Conservation (phyloP, 2,329 filamentous ascomycete genomes). For the Sodiomyces alkalinus region DNA sequence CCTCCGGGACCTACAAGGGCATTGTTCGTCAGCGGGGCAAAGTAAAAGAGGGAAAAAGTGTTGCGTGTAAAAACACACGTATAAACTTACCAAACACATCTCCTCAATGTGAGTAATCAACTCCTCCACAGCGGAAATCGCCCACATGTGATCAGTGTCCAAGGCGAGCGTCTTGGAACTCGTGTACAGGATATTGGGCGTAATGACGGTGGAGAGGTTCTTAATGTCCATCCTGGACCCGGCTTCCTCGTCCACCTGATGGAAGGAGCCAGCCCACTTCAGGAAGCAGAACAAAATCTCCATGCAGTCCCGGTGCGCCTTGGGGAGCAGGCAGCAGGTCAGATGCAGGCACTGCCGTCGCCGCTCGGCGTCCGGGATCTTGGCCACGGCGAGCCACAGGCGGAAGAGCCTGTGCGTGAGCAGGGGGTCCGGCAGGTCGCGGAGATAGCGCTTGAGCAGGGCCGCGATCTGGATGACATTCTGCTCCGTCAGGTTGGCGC, state of each 20-base stretch:
- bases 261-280: constrained; percentile 95
- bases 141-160: constrained; percentile 79
- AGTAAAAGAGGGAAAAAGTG: too few relatives aligned
- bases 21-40: constrained; percentile 7
- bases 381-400: constrained; percentile 80
- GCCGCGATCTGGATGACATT: constrained; percentile 89
- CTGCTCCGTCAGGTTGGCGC: constrained; percentile 74
- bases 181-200: constrained; percentile 82
- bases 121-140: constrained; percentile 83
- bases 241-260: constrained; percentile 89
- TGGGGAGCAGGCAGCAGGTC: constrained; percentile 82
- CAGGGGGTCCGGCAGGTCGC: constrained; percentile 85
- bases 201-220: constrained; percentile 93
- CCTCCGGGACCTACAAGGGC: constrained; percentile 64
- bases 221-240: constrained; percentile 99
- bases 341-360: constrained; percentile 77
- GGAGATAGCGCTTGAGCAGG: constrained; percentile 84
- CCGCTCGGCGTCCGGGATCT: constrained; percentile 68
- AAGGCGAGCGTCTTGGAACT: constrained; percentile 48
- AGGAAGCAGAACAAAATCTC: constrained; percentile 93
- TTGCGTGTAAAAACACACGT: too few relatives aligned
- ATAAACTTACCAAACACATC: constrained; percentile 88
- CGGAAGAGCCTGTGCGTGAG: constrained; percentile 90
- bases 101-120: constrained; percentile 88
- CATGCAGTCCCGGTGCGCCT: constrained; percentile 81